Evolutionary conservation across 2,329 filamentous ascomycete species (phyloP).

Genomic region (Parafenestella ontariensis): DNA sequence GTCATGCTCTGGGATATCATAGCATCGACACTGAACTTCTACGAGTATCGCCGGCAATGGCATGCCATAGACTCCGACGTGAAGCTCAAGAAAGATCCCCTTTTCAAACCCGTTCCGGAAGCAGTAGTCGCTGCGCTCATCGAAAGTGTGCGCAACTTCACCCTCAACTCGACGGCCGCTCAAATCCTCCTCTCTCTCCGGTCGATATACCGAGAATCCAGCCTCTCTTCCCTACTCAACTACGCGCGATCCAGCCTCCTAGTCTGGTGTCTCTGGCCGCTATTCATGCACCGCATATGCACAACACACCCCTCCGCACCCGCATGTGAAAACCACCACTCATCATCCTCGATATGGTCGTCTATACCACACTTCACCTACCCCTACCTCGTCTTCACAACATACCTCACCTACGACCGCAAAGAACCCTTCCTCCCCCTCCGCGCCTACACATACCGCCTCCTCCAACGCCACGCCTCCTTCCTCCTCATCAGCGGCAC

Average conservation of each 20-base stretch:
- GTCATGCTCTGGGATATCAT: not conserved
- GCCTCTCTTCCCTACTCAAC: not conserved
- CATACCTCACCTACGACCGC: not conserved
- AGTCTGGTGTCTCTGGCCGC: not conserved
- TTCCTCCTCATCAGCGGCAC: not conserved
- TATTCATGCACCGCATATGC: not conserved
- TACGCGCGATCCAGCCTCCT: not conserved
- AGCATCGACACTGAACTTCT: not conserved
- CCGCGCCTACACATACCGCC: not conserved
- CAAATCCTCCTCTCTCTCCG: not conserved
- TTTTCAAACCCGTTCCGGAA: not conserved
- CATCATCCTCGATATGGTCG: not conserved
- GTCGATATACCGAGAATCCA: not conserved
- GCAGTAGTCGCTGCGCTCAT: not conserved
- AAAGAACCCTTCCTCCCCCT: not conserved
- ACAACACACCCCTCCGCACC: not conserved
- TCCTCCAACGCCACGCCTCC: not conserved
- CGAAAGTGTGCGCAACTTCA: not conserved
- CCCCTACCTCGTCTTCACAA: not conserved
- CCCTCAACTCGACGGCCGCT: not conserved
- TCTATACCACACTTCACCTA: not conserved
- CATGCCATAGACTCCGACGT: not conserved
- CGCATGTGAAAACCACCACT: not conserved
- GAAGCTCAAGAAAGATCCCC: not conserved
- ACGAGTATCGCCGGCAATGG: not conserved